Base-by-base conservation (phyloP, 805 yeast species). In the Saturnispora saitoi region DNA sequence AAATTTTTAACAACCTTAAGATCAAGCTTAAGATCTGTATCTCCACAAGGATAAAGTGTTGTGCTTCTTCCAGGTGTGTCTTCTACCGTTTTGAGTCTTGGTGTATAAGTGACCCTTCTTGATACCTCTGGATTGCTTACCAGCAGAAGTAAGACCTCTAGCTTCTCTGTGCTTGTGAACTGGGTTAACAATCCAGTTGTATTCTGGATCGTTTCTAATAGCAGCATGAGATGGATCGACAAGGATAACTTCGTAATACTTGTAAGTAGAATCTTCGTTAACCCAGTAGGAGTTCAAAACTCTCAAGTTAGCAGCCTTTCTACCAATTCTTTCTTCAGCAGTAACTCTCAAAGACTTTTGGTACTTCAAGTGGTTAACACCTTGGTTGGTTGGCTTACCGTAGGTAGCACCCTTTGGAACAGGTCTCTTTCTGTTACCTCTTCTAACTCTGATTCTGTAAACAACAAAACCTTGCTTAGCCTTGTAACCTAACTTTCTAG, bases 301-400 rank as follows among this genome's bases (percentile, higher is more conserved):
- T 80, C 99, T 89, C 81, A 93, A 81, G 89, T 93, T 93, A 69
- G 95, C 83, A 74, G 95, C 95, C 73, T 93, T 88, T 73, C 96
- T 89, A 70, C 96, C 99, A 68, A 91, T 95, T 80, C 98, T 87
- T 82, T 93, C 99, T 81, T 93, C 99, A 68, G 99, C 99, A 67
- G 96, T 90, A 66, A 96, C 81, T 77, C 95, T 88, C 75, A 88
- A 80, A 58, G 96, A 84, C 78, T 91, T 88, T 81, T 93, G 99
- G 95, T 89, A 90, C 81, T 93, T 93, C 80, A 93, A 86, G 76
- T 93, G 97, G 81, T 81, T 82, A 64, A 93, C 93, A 87, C 99
- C 99, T 80, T 88, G 95, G 95, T 93, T 93, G 81, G 99, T 93
- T 84, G 99, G 99, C 86, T 93, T 93, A 87, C 99, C 99, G 84